phyloP scores from a whole-genome alignment of 345 rosid genomes.

The Mercurialis annua region DNA sequence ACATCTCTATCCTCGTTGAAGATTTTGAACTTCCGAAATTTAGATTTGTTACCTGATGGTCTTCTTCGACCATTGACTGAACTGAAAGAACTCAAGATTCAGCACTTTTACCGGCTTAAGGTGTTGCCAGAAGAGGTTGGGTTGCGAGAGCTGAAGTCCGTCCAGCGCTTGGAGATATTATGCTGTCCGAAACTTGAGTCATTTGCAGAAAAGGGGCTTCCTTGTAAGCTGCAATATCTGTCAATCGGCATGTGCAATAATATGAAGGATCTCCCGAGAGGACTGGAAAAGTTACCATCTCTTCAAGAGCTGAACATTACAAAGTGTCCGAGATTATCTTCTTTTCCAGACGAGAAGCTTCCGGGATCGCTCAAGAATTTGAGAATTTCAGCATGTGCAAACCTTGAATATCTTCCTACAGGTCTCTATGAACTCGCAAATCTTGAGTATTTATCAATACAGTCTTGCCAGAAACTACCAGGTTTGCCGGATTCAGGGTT shows the following conservation, averaged over 20 bases:
- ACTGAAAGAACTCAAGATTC: constrained; percentile 14
- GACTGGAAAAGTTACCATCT: constrained; percentile 2
- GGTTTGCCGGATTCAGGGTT: constrained; percentile 16
- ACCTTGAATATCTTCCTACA: constrained; percentile 20
- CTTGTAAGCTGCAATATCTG: constrained; percentile 10
- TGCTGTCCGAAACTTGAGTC: constrained; percentile 20
- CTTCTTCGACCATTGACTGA: constrained; percentile 1
- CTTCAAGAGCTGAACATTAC: constrained; percentile 16
- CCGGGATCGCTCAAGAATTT: constrained; percentile 16
- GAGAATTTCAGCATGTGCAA: constrained; percentile 16
- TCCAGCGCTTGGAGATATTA: constrained; percentile 15
- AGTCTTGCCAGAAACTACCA: constrained; percentile 20
- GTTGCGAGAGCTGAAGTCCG: constrained; percentile 14
- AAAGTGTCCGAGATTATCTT: constrained; percentile 9
- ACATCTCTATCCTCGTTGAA: constrained; percentile 18
- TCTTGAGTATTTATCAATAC: constrained; percentile 9
- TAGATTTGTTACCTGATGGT: constrained; percentile 4
- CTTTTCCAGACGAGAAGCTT: constrained; percentile 16
- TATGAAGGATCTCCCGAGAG: constrained; percentile 15
- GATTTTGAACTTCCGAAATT: constrained; percentile 13
- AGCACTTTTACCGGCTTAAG: constrained; percentile 13
- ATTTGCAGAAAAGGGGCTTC: constrained; percentile 14
- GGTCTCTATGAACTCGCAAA: constrained; percentile 8
- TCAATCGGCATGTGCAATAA: constrained; percentile 14
- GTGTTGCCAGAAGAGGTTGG: constrained; percentile 17